phyloP scores from a whole-genome alignment of 345 rosid species.

The Syzygium oleosum region DNA sequence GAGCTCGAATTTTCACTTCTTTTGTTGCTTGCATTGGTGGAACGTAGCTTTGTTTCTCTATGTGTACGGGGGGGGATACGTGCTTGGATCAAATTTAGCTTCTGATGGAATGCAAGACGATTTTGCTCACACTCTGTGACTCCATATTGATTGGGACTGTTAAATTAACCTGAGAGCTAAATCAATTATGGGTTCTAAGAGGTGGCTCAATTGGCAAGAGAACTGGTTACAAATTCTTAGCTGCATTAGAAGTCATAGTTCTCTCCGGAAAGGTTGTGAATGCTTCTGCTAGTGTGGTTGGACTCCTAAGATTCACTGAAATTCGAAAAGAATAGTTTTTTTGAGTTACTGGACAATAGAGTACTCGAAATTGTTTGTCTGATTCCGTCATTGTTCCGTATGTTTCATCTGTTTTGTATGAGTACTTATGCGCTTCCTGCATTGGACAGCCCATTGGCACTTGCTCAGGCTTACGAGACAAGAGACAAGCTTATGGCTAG shows the following conservation, averaged over 20 bases:
- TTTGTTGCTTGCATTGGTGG: not conserved
- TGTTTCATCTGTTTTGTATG: not conserved
- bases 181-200: not conserved
- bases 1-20: not conserved
- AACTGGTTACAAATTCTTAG: not conserved
- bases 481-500: slow-evolving; percentile 60
- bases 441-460: slow-evolving; percentile 86
- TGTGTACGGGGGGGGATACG: not conserved
- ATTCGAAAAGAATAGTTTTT: not conserved
- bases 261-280: not conserved
- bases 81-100: not conserved
- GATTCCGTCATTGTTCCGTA: not conserved
- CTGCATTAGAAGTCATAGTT: not conserved
- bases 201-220: not conserved
- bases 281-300: not conserved
- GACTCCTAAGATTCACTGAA: not conserved
- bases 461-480: slow-evolving; percentile 98
- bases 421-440: slow-evolving; percentile 16
- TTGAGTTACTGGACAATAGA: not conserved
- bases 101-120: not conserved
- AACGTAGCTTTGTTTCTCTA: not conserved
- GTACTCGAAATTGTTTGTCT: not conserved
- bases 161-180: not conserved
- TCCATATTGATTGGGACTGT: not conserved
- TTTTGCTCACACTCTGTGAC: not conserved